These are phyloP conservation scores for Fusarium transvaalense DNA, from an alignment of 2,329 filamentous ascomycete genomes.

Conservation along the genomic window DNA sequence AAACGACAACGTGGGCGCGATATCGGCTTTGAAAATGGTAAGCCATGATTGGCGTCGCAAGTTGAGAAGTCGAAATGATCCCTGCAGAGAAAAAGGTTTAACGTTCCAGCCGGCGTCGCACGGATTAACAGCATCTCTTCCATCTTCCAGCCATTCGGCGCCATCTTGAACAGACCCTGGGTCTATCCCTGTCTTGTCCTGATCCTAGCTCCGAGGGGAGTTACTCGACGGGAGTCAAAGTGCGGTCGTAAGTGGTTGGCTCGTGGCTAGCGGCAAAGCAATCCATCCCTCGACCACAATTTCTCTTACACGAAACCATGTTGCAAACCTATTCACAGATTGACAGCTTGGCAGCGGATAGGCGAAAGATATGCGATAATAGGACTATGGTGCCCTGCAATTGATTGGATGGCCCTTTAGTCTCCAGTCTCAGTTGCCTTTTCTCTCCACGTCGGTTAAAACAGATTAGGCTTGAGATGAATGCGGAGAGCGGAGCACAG, in stretches of 20 bases:
- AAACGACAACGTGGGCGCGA: constrained; percentile 45
- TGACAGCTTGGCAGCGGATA: constrained; percentile 40
- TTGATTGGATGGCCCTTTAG: constrained; percentile 41
- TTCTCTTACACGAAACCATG: constrained; percentile 56
- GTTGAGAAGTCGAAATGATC: constrained; percentile 38
- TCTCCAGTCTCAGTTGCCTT: constrained; percentile 3
- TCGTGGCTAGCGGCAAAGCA: constrained; percentile 38
- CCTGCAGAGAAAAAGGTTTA: constrained; percentile 44
- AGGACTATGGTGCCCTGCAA: constrained; percentile 13
- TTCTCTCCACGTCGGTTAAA: constrained; percentile 40
- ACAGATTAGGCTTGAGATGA: constrained; percentile 38
- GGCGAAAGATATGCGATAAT: constrained; percentile 45
- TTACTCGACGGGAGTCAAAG: constrained; percentile 32
- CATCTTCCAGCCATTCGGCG: constrained; percentile 45
- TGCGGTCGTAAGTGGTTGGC: constrained; percentile 46
- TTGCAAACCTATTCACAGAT: constrained; percentile 51
- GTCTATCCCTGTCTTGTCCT: constrained; percentile 14
- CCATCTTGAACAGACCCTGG: constrained; percentile 33
- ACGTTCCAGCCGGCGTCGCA: constrained; percentile 47
- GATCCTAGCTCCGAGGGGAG: constrained; percentile 25
- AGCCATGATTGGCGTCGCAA: constrained; percentile 51
- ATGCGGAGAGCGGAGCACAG: constrained; percentile 39
- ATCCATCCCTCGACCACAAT: constrained; percentile 40
- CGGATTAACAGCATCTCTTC: constrained; percentile 42
- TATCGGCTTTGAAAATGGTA: constrained; percentile 53